Conservation (phyloP, 768 basidiomycete species). For the Tulasnella sp. region DNA sequence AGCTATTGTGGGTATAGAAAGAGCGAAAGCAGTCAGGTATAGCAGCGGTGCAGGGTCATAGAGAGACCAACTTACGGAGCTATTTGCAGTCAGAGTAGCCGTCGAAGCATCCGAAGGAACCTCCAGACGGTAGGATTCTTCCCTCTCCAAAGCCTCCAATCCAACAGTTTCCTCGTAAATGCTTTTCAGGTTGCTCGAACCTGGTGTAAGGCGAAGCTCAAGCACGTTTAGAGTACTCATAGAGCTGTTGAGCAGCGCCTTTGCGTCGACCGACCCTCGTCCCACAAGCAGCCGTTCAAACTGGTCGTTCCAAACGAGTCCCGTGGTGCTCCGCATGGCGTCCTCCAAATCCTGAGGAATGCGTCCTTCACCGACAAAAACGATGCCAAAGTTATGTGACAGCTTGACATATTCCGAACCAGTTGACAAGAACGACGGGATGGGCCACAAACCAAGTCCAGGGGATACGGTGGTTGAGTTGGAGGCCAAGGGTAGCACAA, state of each 20-base stretch:
- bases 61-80: constrained; percentile 34
- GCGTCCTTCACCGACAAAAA: constrained; percentile 42
- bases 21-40: not conserved
- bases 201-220: constrained; percentile 33
- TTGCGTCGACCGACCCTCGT: constrained; percentile 51
- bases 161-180: constrained; percentile 54
- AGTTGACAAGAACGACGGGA: constrained; percentile 39
- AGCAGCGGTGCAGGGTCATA: constrained; percentile 42
- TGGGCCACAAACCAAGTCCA: constrained; percentile 41
- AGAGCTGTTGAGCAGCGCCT: constrained; percentile 43
- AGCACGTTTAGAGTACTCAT: constrained; percentile 48
- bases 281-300: constrained; percentile 58
- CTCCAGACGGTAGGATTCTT: constrained; percentile 58
- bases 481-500: not conserved
- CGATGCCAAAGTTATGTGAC: constrained; percentile 51
- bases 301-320: constrained; percentile 50
- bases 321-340: constrained; percentile 53
- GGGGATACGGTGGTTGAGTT: constrained; percentile 1
- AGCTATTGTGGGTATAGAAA: not conserved
- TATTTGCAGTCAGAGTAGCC: constrained; percentile 58
- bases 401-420: constrained; percentile 49
- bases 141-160: constrained; percentile 48
- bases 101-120: constrained; percentile 53
- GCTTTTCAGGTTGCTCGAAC: constrained; percentile 36
- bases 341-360: constrained; percentile 56